These are phyloP conservation scores for Exserohilum turcica DNA, from an alignment of 2,329 filamentous ascomycete species.

Conservation along the genomic window DNA sequence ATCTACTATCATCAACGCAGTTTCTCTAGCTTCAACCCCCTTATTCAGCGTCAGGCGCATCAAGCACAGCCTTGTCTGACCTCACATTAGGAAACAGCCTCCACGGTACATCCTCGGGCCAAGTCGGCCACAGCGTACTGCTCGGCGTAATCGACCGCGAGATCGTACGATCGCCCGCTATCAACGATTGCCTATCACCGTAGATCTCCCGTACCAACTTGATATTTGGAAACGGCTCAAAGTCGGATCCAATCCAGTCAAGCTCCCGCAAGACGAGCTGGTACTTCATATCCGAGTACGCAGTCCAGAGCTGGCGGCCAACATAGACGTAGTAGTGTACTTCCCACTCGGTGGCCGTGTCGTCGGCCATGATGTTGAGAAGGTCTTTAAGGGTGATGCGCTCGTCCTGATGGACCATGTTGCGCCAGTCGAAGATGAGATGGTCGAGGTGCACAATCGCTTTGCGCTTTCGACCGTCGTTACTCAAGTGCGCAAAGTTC, in stretches of 20 bases:
- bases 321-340: neutral
- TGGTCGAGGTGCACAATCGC: slow-evolving; percentile 13
- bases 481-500: neutral
- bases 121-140: slow-evolving; percentile 7
- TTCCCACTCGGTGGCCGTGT: neutral
- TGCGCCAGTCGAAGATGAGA: slow-evolving; percentile 6
- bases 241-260: neutral
- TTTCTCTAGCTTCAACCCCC: neutral
- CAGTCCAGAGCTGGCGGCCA: neutral
- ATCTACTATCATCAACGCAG: neutral
- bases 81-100: neutral
- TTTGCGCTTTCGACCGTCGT: neutral
- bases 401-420: neutral
- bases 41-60: too few species aligned
- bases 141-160: neutral
- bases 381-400: neutral
- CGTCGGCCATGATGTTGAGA: neutral
- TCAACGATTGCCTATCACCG: neutral
- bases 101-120: slow-evolving; percentile 10
- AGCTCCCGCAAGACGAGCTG: neutral
- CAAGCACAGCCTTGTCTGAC: neutral
- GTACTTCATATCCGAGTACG: neutral
- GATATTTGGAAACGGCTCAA: neutral
- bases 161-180: neutral
- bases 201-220: neutral